Base-by-base conservation (phyloP, 352 stramenopile species). In the Phytophthora foliorum region DNA sequence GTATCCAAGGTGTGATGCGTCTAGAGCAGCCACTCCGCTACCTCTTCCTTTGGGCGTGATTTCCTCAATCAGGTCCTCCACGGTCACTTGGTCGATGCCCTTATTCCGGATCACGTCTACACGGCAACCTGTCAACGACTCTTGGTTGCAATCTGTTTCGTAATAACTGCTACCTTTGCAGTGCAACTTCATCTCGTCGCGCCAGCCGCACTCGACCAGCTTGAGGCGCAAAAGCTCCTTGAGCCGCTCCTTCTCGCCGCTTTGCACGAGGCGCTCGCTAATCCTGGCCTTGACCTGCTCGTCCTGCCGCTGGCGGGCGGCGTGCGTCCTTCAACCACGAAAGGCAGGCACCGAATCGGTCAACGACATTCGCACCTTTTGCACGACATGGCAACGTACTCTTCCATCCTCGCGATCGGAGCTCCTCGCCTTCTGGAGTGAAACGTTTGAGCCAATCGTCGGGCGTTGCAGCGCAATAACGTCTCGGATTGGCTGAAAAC, bases 71-170 rank as follows among this genome's bases (percentile, higher is more conserved):
- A 98, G 74, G 65, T 98, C 93, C 63, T 98, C 95, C 38, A 98
- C 92, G 0, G 93, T 98, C 53, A 98, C 96, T 73, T 98, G 91
- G 63, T 98, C 90, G 55, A 98, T 93, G 21, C 94, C 95, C 62
- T 98, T 98, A 66, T 77, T 96, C 51, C 91, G 80, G 63, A 98
- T 98, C 36, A 98, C 85, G 72, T 98, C 94, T 95, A 72, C 75
- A 29, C 14, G 67, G 16, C 32, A 53, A 24, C 19, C 27, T 6
- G 21, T 49, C 21, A 34, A 22, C 13, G 17, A 22, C 11, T 22
- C 5, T 27, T 46, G 32, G n/a, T n/a, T 13, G 29, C 31, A 56
- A 42, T 50, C 44, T 10, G 27, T 31, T 31, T 29, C 16, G n/a
- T 14, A 38, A 24, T 19, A n/a, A 9, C 32, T 24, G 31, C 57